Percentiles rank a stretch among this genome's conserved stretches.
Conservation (phyloP, 768 basidiomycete genomes). For the Lactifluus piperatus region DNA sequence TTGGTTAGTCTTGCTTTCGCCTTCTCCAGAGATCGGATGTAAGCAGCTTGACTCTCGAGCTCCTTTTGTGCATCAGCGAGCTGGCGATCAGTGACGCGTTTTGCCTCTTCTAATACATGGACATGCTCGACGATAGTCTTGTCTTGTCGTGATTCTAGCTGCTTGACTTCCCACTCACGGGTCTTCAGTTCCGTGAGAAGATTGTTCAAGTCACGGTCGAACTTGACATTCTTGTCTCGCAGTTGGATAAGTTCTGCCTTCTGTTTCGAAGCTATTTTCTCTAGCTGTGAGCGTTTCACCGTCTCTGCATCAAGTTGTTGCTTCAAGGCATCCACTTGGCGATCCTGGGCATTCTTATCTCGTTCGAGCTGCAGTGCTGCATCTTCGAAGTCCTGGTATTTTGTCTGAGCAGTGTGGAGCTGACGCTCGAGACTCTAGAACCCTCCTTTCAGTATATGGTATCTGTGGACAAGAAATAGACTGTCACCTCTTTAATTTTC, state of each 20-base stretch:
- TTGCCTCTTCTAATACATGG: conserved; percentile 92
- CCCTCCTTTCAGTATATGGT: conserved; percentile 1
- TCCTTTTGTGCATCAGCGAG: conserved; percentile 75
- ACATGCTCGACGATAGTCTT: conserved; percentile 99
- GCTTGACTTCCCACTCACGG: conserved; percentile 80
- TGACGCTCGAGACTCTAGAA: conserved; percentile 71
- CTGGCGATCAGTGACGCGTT: conserved; percentile 87
- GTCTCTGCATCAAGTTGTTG: conserved; percentile 72
- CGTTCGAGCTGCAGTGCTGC: conserved; percentile 75
- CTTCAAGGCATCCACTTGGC: conserved; percentile 60
- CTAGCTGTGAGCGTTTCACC: conserved; percentile 63
- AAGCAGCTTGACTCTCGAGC: conserved; percentile 58
- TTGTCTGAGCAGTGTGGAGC: conserved; percentile 58
- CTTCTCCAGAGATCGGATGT: conserved; percentile 84
- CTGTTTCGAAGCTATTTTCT: conserved; percentile 51
- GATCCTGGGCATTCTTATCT: conserved; percentile 64
- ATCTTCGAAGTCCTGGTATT: conserved; percentile 85
- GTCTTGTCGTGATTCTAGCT: conserved; percentile 81
- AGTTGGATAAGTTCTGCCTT: conserved; percentile 62
- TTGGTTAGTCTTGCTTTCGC: conserved; percentile 61
- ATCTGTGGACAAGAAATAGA: conserved; percentile 2
- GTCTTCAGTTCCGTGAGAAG: conserved; percentile 70
- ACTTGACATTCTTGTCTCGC: conserved; percentile 60
- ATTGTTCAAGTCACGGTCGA: conserved; percentile 75
- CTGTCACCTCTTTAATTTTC: conserved; percentile 63